Percentiles rank a stretch among this genome's conserved stretches.
These are phyloP conservation scores for Penicillium cinerascens DNA, from an alignment of 495 filamentous ascomycete species.

Conservation along the genomic window DNA sequence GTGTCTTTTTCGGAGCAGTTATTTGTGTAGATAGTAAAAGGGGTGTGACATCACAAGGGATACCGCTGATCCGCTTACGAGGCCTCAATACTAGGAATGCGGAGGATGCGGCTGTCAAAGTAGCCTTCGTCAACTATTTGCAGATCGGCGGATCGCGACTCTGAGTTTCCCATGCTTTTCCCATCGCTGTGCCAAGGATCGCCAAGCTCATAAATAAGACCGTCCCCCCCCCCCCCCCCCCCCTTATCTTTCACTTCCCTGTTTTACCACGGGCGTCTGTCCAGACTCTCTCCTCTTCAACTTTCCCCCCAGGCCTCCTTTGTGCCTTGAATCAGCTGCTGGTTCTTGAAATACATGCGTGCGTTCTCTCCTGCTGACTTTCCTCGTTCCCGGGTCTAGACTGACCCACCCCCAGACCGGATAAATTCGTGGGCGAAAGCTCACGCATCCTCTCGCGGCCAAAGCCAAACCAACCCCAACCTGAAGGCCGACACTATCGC, in stretches of 20 bases:
- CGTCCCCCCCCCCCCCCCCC: neutral
- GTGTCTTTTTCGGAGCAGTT: neutral
- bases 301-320: constrained; percentile 8
- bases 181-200: constrained; percentile 11
- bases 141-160: constrained; percentile 9
- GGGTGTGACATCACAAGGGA: neutral
- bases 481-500: neutral
- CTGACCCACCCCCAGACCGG: constrained; percentile 35
- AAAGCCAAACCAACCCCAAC: constrained; percentile 7
- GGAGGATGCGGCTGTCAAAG: constrained; percentile 9
- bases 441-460: constrained; percentile 36
- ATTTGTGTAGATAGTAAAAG: neutral
- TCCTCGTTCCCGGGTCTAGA: neutral
- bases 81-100: neutral
- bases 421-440: constrained; percentile 51
- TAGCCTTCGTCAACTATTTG: constrained; percentile 5
- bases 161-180: too few relatives aligned
- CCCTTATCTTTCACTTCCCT: constrained; percentile 1
- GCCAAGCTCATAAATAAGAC: constrained; percentile 17
- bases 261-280: neutral
- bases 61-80: constrained; percentile 9
- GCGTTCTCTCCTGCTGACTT: constrained; percentile 10
- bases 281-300: constrained; percentile 1
- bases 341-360: constrained; percentile 44
- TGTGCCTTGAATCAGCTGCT: constrained; percentile 19